Evolutionary conservation across 2,329 filamentous ascomycete genomes (phyloP), one percentile per base, ranked within the genome.

Genomic region (Lasiodiplodia sp.): DNA sequence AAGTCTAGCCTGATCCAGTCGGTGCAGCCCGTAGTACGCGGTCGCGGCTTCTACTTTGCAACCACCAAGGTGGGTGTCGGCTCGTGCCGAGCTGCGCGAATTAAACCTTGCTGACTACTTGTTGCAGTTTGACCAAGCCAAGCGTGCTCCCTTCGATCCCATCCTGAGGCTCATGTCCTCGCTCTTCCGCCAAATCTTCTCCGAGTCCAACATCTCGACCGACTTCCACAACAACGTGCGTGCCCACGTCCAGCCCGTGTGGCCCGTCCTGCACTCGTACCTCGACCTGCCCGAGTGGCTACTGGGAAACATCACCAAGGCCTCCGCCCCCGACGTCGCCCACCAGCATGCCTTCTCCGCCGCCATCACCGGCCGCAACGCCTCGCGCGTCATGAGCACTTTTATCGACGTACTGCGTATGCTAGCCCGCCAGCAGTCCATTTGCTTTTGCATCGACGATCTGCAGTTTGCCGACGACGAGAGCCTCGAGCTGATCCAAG

Each of bases 401-500:
- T 95, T 96, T 73, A 82, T 97, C 56, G 94, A 97, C 72, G 91
- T 97, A 11, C 80, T 97, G 63, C 88, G 92, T 65, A 88, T 96
- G 52, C 89, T 98, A 67, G 91, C 93, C 0, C 86, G 90, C 23
- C 90, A 94, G 77, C 96, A 94, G 74, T 89, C 97, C 74, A 94
- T 97, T 66, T 96, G 93, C 75, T 90, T 97, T 73, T 94, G 90
- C 73, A 81, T 97, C 34, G 95, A 97, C 75, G 95, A 97, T 78
- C 82, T 97, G 38, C 94, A 97, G 74, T 96, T 93, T 78, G 93
- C 94, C 7, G 95, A 97, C 76, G 88, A 91, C 31, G 95, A 97
- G 78, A 96, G 92, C 16, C 82, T 96, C 58, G 93, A 97, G 69
- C 83, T 97, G 65, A 90, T 97, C 49, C 87, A 90, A 18, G 91